phyloP scores from a whole-genome alignment of 1,284 basidiomycete genomes.

The Microbotryomycetes sp. region DNA sequence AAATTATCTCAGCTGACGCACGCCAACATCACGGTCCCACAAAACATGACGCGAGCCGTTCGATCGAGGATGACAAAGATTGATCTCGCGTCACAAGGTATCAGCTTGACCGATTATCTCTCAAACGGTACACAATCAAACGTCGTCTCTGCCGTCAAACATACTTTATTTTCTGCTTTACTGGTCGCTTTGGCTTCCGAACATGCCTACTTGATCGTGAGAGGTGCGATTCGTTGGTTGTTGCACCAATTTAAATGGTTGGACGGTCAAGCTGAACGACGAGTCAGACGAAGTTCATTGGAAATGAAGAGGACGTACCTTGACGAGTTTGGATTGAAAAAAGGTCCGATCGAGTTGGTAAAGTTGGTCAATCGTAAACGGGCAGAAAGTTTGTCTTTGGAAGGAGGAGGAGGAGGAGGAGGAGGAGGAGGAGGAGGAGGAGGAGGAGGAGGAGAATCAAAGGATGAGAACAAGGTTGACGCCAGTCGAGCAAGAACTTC shows the following conservation, averaged over 20 bases:
- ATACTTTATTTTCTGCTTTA: slow-evolving; percentile 53
- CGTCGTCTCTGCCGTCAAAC: slow-evolving; percentile 13
- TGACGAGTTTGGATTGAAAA: slow-evolving; percentile 3
- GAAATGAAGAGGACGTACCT: slow-evolving; percentile 51
- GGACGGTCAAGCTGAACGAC: slow-evolving; percentile 57
- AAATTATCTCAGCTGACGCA: neutral
- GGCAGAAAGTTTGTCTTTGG: slow-evolving; percentile 2
- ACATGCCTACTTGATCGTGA: slow-evolving; percentile 66
- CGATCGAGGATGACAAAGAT: neutral
- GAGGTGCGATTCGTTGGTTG: slow-evolving; percentile 43
- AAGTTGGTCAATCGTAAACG: neutral
- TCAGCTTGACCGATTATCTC: neutral
- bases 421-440: slow-evolving; percentile 2
- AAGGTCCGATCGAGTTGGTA: neutral
- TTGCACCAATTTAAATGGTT: slow-evolving; percentile 67
- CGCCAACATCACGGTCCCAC: neutral
- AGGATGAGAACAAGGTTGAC: too few relatives aligned
- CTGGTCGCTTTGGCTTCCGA: slow-evolving; percentile 68
- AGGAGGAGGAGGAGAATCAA: neutral
- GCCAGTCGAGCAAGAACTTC: neutral
- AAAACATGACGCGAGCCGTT: neutral
- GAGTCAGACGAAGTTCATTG: slow-evolving; percentile 52
- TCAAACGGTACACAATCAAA: neutral
- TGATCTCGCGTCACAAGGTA: neutral
- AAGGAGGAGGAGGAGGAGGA: neutral